Percentiles rank a stretch among this genome's conserved stretches.
These are phyloP conservation scores for Cystobasidium slooffiae DNA, from an alignment of 1,284 basidiomycete genomes.

Conservation along the genomic window DNA sequence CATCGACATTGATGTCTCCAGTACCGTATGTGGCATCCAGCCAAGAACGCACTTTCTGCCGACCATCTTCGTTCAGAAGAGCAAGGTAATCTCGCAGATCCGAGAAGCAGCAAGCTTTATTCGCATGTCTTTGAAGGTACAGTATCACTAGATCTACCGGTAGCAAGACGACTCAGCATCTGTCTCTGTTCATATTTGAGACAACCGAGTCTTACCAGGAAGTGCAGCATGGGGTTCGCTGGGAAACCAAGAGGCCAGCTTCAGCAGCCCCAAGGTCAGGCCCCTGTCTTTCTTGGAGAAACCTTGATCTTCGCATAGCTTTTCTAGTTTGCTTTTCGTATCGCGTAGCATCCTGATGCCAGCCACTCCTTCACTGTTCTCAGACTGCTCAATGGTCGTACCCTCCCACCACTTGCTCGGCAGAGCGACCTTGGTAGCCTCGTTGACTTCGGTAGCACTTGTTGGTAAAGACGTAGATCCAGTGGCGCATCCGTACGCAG, in stretches of 20 bases:
- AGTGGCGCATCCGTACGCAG: constrained; percentile 60
- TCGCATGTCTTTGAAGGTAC: constrained; percentile 74
- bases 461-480: not conserved
- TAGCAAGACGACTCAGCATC: constrained; percentile 52
- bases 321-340: constrained; percentile 64
- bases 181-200: constrained; percentile 32
- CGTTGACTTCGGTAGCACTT: constrained; percentile 10
- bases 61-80: constrained; percentile 58
- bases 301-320: constrained; percentile 64
- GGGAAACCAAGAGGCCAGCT: constrained; percentile 62
- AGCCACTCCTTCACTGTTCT: not conserved
- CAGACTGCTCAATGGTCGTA: not conserved
- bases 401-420: constrained; percentile 52
- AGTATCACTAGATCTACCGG: constrained; percentile 58
- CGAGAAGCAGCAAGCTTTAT: constrained; percentile 82
- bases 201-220: constrained; percentile 29
- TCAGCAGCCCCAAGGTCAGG: constrained; percentile 69
- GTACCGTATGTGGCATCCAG: not conserved
- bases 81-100: constrained; percentile 72
- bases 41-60: not conserved
- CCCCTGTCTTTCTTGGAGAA: constrained; percentile 70
- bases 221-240: not conserved
- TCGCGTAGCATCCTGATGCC: constrained; percentile 56
- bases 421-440: constrained; percentile 17
- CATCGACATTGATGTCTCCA: constrained; percentile 19